These are phyloP conservation scores for Neltuma alba DNA, from an alignment of 306 rosid genomes.

Conservation along the genomic window DNA sequence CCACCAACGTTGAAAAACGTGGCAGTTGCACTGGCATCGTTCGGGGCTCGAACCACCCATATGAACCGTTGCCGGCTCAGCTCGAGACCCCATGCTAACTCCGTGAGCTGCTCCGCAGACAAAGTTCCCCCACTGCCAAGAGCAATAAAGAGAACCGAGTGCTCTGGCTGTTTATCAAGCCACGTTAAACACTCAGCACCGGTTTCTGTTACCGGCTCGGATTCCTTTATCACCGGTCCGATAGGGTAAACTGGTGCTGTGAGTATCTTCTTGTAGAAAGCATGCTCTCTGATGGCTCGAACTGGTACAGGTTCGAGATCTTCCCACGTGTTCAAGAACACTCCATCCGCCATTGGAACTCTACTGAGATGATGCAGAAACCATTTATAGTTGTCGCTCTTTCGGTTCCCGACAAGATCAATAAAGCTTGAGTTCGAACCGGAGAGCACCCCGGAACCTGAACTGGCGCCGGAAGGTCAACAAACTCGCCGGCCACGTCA, in stretches of 20 bases:
- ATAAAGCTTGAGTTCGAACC: conserved; percentile 36
- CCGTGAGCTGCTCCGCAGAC: too few relatives aligned
- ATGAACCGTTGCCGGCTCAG: too few relatives aligned
- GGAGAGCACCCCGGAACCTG: conserved; percentile 41
- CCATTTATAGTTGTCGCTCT: conserved; percentile 39
- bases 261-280: conserved; percentile 24
- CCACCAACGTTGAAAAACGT: conserved; percentile 37
- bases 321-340: conserved; percentile 45
- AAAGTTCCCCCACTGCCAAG: conserved; percentile 50
- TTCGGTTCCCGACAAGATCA: conserved; percentile 30
- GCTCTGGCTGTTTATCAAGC: conserved; percentile 49
- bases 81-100: too few relatives aligned
- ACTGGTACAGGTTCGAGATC: conserved; percentile 39
- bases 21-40: not conserved
- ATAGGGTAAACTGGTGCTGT: conserved; percentile 35
- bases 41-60: too few relatives aligned
- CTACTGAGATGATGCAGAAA: conserved; percentile 23
- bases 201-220: not conserved
- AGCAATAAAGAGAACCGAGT: conserved; percentile 45
- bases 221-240: conserved; percentile 46
- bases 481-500: conserved; percentile 41
- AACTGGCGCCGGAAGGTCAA: conserved; percentile 47
- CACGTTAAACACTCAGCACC: conserved; percentile 34
- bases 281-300: conserved; percentile 37
- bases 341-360: conserved; percentile 28